phyloP scores from a whole-genome alignment of 495 filamentous ascomycete species.

The Aspergillus homomorphus region DNA sequence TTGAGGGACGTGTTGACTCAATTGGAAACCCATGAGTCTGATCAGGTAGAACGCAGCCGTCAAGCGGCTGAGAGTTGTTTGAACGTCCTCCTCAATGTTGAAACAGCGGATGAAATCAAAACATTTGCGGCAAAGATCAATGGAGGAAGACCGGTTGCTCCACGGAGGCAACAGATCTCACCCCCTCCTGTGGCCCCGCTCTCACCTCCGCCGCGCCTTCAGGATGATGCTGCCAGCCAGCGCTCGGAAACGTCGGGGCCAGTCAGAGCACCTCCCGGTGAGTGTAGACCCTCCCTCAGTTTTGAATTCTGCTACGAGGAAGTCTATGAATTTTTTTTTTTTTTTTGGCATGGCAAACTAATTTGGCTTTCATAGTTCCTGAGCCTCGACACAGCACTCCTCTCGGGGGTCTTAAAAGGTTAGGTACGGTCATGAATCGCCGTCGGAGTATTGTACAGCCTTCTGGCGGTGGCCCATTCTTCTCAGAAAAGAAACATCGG shows the following conservation, averaged over 20 bases:
- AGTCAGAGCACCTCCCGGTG: conserved; percentile 48
- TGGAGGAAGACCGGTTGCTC: conserved; percentile 25
- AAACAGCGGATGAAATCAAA: conserved; percentile 86
- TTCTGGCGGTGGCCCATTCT: conserved; percentile 29
- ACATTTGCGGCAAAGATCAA: conserved; percentile 64
- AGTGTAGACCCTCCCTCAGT: conserved; percentile 11
- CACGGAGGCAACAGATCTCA: conserved; percentile 17
- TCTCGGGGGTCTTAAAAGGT: conserved; percentile 58
- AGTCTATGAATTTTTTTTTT: neutral
- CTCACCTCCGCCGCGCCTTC: conserved; percentile 41
- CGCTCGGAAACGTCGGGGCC: conserved; percentile 50
- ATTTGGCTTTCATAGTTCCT: conserved; percentile 21
- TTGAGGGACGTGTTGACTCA: conserved; percentile 91
- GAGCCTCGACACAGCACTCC: conserved; percentile 40
- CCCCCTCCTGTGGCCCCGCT: conserved; percentile 24
- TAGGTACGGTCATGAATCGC: conserved; percentile 77
- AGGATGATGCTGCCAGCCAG: conserved; percentile 60
- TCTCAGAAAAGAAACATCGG: conserved; percentile 49
- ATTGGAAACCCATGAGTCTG: conserved; percentile 86
- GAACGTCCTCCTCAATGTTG: conserved; percentile 81
- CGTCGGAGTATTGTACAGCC: conserved; percentile 48
- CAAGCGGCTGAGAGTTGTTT: conserved; percentile 76
- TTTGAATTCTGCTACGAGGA: neutral
- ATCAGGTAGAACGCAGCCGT: conserved; percentile 76
- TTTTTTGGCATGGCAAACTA: conserved; percentile 6